These are phyloP conservation scores for Suhomyces kunorum DNA, from an alignment of 1,139 yeast genomes.

Conservation along the genomic window DNA sequence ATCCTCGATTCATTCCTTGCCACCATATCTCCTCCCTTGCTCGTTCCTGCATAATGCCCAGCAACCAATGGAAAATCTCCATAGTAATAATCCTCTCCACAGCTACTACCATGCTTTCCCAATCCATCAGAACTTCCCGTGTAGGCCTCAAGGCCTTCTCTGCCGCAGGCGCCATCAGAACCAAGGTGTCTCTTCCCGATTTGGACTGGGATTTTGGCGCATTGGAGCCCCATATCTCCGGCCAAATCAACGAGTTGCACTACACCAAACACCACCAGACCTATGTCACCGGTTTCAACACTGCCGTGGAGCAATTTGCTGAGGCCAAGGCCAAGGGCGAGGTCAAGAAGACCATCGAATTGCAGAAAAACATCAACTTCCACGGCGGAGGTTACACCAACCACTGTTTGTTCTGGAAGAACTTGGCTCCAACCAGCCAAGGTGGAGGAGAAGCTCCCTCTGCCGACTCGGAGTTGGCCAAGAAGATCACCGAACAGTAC, in stretches of 20 bases:
- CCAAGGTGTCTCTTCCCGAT: constrained; percentile 79
- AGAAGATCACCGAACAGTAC: constrained; percentile 65
- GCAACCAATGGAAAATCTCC: constrained; percentile 9
- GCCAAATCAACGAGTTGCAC: constrained; percentile 86
- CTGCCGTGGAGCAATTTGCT: constrained; percentile 74
- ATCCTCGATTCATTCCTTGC: not conserved
- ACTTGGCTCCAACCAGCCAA: constrained; percentile 74
- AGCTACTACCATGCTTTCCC: constrained; percentile 9
- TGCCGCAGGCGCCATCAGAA: constrained; percentile 43
- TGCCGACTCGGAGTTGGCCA: constrained; percentile 55
- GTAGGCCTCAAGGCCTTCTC: constrained; percentile 11
- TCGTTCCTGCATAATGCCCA: constrained; percentile 13
- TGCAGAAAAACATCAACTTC: constrained; percentile 83
- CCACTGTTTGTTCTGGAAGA: constrained; percentile 89
- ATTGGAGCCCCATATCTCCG: constrained; percentile 87
- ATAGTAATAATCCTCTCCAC: too few species aligned
- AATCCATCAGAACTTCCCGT: constrained; percentile 24
- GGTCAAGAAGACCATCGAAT: constrained; percentile 63
- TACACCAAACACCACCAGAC: constrained; percentile 95
- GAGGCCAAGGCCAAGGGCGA: constrained; percentile 71
- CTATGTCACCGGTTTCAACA: constrained; percentile 85
- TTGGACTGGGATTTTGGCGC: constrained; percentile 87
- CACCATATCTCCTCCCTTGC: not conserved
- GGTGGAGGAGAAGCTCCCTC: constrained; percentile 88
- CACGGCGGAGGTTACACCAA: constrained; percentile 94